Evolutionary conservation across 495 filamentous ascomycete species (phyloP).

Genomic region (Neurospora pannonica): DNA sequence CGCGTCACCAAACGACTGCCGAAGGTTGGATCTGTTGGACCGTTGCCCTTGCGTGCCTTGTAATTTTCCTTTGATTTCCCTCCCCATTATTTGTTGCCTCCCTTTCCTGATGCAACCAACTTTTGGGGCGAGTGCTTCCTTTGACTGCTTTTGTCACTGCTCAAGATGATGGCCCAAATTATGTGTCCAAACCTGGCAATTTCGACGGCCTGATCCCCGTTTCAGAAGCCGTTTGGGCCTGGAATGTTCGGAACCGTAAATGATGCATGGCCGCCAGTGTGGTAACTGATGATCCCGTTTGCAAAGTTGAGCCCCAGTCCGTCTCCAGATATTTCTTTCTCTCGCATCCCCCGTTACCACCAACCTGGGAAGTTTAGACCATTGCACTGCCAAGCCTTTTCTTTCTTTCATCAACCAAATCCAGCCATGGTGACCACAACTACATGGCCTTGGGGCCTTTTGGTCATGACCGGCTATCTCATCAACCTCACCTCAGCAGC

Average conservation of each 20-base stretch:
- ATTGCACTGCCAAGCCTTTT: not conserved
- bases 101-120: not conserved
- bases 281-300: not conserved
- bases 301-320: not conserved
- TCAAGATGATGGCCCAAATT: not conserved
- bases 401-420: not conserved
- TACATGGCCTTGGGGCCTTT: not conserved
- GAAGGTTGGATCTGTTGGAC: conserved; percentile 1
- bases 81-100: not conserved
- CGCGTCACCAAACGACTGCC: conserved; percentile 11
- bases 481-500: conserved; percentile 7
- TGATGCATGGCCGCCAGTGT: not conserved
- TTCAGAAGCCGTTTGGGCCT: not conserved
- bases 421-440: not conserved
- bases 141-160: not conserved
- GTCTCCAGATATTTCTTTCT: not conserved
- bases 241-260: not conserved
- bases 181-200: not conserved
- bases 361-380: not conserved
- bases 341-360: not conserved
- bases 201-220: not conserved
- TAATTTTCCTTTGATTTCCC: not conserved
- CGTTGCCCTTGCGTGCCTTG: not conserved
- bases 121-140: not conserved
- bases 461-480: not conserved